Base-by-base conservation (phyloP, 2,329 filamentous ascomycete genomes). In the Talaromyces sp. region DNA sequence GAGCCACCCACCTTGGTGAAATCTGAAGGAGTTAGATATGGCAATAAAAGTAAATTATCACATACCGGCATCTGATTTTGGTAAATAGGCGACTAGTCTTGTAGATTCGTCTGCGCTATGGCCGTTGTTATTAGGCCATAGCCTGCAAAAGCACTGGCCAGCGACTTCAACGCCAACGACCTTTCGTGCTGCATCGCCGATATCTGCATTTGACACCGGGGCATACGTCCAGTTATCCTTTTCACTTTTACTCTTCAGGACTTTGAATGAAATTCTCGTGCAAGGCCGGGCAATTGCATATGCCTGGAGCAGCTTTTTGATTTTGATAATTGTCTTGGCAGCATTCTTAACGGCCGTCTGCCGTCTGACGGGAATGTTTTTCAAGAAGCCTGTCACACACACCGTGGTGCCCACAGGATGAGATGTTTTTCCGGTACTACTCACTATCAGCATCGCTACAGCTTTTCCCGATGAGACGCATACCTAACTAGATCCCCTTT, bases 351-450 rank as follows among this genome's bases (percentile, higher is more conserved):
- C 64, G 2, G 80, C 78, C 3, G 79, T 76, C 69, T 87, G 83
- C 66, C 79, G 81, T 44, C 87, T 81, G 5, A 89, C 87, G 7
- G 86, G 87, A 18, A 87, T 76, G 40, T 75, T 69, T 60, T 83
- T 82, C 61, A 89, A 80, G 66, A 89, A 83, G 42, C 84, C 78
- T 10, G 74, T 78, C 10, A 87, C 75, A 42, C 81, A 81, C 54
- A 89, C 78, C 16, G 83, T 87, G 1, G 85, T 88, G 1, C 87
- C 87, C 4, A 86, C 77, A 1, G 85, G 81, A 68, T 86, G 80
- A 60, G 85, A 83, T 18, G 78, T 74, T 56, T 73, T 76, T 56
- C 80, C 62, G 30, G 68, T 66, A 36, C 74, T 75, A 55, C 56
- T 18, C 55, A 56, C 23, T 33, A 57, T 63, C 51, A 64, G 57